Percentiles rank a stretch among this genome's conserved stretches.
phyloP scores from a whole-genome alignment of 2,329 filamentous ascomycete genomes.

The Pestalotiopsis sp. region DNA sequence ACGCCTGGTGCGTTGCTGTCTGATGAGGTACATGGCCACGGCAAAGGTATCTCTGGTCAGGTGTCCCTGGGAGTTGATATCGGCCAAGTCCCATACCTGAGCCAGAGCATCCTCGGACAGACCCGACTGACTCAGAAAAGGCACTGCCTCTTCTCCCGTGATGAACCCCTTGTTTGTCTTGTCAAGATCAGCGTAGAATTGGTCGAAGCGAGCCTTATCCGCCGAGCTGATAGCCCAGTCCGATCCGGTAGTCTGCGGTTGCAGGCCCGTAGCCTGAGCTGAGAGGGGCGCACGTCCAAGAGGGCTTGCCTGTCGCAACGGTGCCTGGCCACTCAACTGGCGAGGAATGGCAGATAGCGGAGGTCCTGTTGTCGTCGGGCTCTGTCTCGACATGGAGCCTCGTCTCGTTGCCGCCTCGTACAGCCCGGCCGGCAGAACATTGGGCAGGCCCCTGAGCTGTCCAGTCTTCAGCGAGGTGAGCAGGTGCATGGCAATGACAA shows the following conservation, averaged over 20 bases:
- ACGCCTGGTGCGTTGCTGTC: constrained; percentile 78
- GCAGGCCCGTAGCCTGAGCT: constrained; percentile 39
- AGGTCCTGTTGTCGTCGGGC: constrained; percentile 51
- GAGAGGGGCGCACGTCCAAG: constrained; percentile 51
- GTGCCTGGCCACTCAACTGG: constrained; percentile 73
- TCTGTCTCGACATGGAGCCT: constrained; percentile 48
- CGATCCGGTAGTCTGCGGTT: constrained; percentile 45
- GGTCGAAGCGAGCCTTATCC: constrained; percentile 87
- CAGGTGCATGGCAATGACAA: constrained; percentile 97
- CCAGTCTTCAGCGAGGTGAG: constrained; percentile 89
- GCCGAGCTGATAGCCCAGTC: constrained; percentile 83
- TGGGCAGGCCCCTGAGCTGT: constrained; percentile 75
- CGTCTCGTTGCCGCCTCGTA: constrained; percentile 87
- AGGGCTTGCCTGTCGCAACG: constrained; percentile 63
- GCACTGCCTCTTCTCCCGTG: constrained; percentile 90
- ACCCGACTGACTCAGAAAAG: constrained; percentile 90
- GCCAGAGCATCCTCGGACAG: constrained; percentile 86
- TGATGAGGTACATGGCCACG: constrained; percentile 95
- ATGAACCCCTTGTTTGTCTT: constrained; percentile 79
- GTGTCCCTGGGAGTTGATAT: constrained; percentile 87
- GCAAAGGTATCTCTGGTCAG: constrained; percentile 90
- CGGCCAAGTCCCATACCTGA: constrained; percentile 95
- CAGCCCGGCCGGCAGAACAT: constrained; percentile 76
- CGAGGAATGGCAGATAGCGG: constrained; percentile 72
- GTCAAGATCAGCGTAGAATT: constrained; percentile 82